Base-by-base conservation (phyloP, 2,329 filamentous ascomycete genomes). In the Clonostachys rhizophaga region DNA sequence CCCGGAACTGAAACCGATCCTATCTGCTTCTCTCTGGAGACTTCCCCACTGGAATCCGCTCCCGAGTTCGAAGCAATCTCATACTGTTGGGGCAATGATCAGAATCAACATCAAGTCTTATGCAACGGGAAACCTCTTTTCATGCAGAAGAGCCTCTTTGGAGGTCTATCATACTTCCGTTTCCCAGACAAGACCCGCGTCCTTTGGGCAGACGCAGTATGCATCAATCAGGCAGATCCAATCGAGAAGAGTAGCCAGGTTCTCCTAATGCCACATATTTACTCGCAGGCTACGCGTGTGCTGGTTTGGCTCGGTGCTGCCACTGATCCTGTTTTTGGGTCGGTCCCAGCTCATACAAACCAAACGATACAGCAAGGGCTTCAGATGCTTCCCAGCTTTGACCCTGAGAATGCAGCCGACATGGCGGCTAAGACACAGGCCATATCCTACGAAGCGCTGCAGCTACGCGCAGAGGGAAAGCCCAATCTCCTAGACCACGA, bases 111-210 rank as follows among this genome's bases (percentile, higher is more conserved):
- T 2, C 5, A 43, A 4, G n/a, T 48, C 12, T 37, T 18, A 3
- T 33, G 44, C 42, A 33, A 43, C 24, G 42, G 42, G 12, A n/a
- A 24, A 10, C 42, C 42, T 11, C n/a, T 20, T 14, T 8, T 8
- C 40, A 20, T 42, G 40, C 13, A 16, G 8, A 20, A 17, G 14
- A 42, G 20, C 18, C 40, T 42, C 40, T 17, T 24, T 8, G 18
- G 8, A 17, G 64, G 62, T 24, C 53, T 66, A 20, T 49, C 45
- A 12, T 57, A 62, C 4, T 46, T 66, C 50, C 53, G 64, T 40
- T 53, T 55, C 37, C 39, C 54, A n/a, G 36, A 39, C 17, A 30
- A 10, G 24, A 9, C 24, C 8, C 45, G 47, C 7, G 44, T 43
- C 40, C 47, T 52, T 6, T 54, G 50, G 52, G 45, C 50, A 10